Conservation (phyloP, 176 grass and related monocot genomes). For the Canna indica region DNA sequence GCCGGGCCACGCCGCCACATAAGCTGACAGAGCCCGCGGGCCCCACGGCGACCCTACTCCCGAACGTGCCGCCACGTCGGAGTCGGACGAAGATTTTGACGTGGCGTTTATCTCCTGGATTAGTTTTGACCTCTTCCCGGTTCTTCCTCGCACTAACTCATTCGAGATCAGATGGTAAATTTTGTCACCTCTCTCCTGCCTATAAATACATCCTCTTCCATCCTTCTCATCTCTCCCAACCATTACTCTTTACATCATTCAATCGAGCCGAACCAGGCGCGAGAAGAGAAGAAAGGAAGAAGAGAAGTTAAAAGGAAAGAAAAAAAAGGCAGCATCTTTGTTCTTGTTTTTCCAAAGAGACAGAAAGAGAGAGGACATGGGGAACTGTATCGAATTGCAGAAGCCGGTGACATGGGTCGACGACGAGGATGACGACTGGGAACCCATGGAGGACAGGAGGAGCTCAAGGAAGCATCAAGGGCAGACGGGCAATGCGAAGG, state of each 20-base stretch:
- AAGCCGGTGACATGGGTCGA: constrained; percentile 15
- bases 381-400: constrained; percentile 13
- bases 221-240: neutral
- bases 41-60: too few species aligned
- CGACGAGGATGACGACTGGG: constrained; percentile 13
- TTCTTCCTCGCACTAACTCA: too few species aligned
- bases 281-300: neutral
- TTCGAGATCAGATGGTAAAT: too few species aligned
- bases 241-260: neutral
- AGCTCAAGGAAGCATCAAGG: neutral
- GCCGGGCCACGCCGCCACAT: too few species aligned
- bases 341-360: too few species aligned
- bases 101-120: too few species aligned
- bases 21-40: too few species aligned
- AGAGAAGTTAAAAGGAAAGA: too few species aligned
- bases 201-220: neutral
- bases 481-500: neutral
- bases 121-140: neutral
- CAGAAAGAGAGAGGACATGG: constrained; percentile 1
- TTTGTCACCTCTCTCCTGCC: neutral
- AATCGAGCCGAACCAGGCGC: neutral
- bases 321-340: too few species aligned
- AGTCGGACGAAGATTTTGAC: too few species aligned
- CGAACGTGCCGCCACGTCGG: too few species aligned
- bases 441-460: neutral